These are phyloP conservation scores for Huntiella moniliformis DNA, from an alignment of 2,329 filamentous ascomycete genomes.

Conservation along the genomic window DNA sequence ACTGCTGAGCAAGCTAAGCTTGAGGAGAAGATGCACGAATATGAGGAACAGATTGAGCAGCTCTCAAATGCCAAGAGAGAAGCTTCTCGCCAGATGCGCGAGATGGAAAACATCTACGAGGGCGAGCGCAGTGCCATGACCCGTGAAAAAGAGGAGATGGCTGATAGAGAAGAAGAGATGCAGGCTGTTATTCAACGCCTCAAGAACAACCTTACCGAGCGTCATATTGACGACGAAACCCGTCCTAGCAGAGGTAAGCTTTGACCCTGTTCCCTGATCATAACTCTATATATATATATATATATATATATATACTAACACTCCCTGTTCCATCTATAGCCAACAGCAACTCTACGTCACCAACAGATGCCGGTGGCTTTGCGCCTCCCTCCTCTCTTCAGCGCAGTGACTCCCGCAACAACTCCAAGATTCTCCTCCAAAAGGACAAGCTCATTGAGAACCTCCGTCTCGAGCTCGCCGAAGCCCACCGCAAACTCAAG, in stretches of 20 bases:
- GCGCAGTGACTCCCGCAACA: conserved; percentile 75
- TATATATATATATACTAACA: neutral
- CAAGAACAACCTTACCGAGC: conserved; percentile 72
- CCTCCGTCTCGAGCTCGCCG: conserved; percentile 75
- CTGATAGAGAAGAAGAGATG: conserved; percentile 73
- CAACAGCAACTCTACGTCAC: conserved; percentile 31
- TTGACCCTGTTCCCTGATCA: neutral
- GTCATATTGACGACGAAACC: conserved; percentile 31
- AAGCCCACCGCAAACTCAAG: conserved; percentile 85
- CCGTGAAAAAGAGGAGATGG: conserved; percentile 81
- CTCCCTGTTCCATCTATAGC: conserved; percentile 16
- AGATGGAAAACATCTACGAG: conserved; percentile 86
- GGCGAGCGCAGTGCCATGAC: conserved; percentile 70
- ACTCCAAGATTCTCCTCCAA: conserved; percentile 75
- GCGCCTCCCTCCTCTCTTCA: conserved; percentile 70
- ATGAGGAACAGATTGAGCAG: conserved; percentile 63
- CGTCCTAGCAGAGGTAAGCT: conserved; percentile 11
- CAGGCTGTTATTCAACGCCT: conserved; percentile 75
- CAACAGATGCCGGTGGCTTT: conserved; percentile 57
- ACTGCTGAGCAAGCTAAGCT: conserved; percentile 65
- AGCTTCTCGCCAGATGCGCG: conserved; percentile 61
- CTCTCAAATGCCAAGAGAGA: conserved; percentile 76
- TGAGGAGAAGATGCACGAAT: conserved; percentile 75
- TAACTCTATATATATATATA: too few relatives aligned
- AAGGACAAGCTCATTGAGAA: conserved; percentile 95